Conservation (phyloP, 768 basidiomycete genomes). For the Ramaria sp. region DNA sequence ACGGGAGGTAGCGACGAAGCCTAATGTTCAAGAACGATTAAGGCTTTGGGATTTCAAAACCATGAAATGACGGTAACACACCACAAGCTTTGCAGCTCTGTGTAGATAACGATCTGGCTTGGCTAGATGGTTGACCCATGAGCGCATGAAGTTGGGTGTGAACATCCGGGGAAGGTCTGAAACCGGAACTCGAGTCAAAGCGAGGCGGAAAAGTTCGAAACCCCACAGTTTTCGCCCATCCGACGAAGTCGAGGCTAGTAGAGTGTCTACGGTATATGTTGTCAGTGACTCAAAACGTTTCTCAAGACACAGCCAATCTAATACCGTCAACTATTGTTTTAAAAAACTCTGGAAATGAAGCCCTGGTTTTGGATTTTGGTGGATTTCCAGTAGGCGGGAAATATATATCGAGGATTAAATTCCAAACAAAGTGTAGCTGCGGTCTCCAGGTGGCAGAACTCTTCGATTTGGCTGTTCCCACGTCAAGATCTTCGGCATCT, state of each 20-base stretch:
- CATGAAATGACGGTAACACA: constrained; percentile 23
- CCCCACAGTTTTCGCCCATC: constrained; percentile 90
- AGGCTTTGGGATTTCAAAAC: neutral
- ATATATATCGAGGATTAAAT: constrained; percentile 64
- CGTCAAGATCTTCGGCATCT: constrained; percentile 41
- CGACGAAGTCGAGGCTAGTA: constrained; percentile 78
- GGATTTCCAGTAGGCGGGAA: constrained; percentile 37
- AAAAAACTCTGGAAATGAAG: constrained; percentile 87
- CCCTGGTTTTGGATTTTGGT: constrained; percentile 23
- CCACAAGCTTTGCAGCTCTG: constrained; percentile 79
- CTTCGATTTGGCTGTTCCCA: constrained; percentile 34
- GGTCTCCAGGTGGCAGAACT: constrained; percentile 69
- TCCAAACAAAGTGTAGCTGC: constrained; percentile 89
- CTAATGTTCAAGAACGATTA: constrained; percentile 25
- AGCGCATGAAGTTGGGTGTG: constrained; percentile 90
- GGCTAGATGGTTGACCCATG: constrained; percentile 93
- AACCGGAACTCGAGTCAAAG: constrained; percentile 54
- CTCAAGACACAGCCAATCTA: constrained; percentile 13
- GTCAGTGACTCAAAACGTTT: constrained; percentile 1
- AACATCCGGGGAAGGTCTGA: constrained; percentile 77
- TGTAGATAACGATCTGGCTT: constrained; percentile 82
- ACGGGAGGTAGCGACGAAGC: constrained; percentile 65
- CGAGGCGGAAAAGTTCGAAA: constrained; percentile 82
- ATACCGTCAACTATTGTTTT: constrained; percentile 82
- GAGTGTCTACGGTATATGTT: constrained; percentile 44